Evolutionary conservation across 805 yeast species (phyloP).

Genomic region (Cyberlindnera veronae): DNA sequence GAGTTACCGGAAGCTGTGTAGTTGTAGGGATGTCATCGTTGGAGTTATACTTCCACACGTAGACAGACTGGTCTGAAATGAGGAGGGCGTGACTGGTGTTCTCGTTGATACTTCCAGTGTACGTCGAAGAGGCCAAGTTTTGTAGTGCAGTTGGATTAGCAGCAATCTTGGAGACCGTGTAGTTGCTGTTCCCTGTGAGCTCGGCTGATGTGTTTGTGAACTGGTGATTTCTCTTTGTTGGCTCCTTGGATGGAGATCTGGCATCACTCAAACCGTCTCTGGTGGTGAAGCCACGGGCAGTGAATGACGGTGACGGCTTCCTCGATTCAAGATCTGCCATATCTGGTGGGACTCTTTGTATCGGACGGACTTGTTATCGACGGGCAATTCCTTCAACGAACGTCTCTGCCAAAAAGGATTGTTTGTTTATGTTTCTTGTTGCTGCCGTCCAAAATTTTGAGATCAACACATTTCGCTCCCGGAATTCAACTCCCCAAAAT

Average conservation of each 20-base stretch:
- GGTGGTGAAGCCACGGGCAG: conserved; percentile 14
- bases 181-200: conserved; percentile 55
- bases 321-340: conserved; percentile 6
- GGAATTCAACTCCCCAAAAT: not conserved
- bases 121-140: conserved; percentile 1
- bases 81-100: conserved; percentile 28
- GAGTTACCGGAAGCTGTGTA: conserved; percentile 42
- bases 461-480: too few species aligned
- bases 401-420: not conserved
- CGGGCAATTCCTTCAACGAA: not conserved
- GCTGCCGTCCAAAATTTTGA: conserved; percentile 10
- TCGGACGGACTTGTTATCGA: too few species aligned
- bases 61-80: conserved; percentile 40
- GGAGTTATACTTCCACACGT: conserved; percentile 68
- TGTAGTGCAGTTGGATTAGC: conserved; percentile 43
- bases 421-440: conserved; percentile 13
- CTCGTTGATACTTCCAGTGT: conserved; percentile 31
- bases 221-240: conserved; percentile 16
- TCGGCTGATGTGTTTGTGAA: conserved; percentile 36
- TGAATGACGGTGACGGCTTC: conserved; percentile 7
- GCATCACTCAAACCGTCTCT: conserved; percentile 3
- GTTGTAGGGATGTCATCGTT: conserved; percentile 58
- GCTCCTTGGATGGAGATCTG: conserved; percentile 7
- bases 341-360: not conserved
- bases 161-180: conserved; percentile 53